These are phyloP conservation scores for Achlya hypogyna DNA, from an alignment of 352 stramenopile species.

Conservation along the genomic window DNA sequence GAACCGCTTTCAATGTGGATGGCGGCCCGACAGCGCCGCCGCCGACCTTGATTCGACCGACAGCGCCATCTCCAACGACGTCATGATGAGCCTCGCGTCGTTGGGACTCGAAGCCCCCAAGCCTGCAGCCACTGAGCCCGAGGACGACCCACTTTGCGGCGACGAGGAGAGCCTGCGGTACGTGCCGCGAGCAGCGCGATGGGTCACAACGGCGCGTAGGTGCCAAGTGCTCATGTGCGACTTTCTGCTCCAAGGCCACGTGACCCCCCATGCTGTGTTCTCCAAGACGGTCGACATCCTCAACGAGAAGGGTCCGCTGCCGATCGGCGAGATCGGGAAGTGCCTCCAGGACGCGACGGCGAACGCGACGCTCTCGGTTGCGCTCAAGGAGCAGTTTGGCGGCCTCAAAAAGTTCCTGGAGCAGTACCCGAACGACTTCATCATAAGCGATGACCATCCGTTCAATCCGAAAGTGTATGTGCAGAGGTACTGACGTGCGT, in stretches of 20 bases:
- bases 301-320: constrained; percentile 26
- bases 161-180: constrained; percentile 6
- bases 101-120: background rate
- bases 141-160: background rate
- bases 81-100: constrained; percentile 6
- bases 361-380: constrained; percentile 25
- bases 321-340: constrained; percentile 37
- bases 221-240: constrained; percentile 31
- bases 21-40: constrained; percentile 26
- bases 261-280: constrained; percentile 28
- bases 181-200: background rate
- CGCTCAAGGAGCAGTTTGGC: constrained; percentile 35
- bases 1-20: constrained; percentile 28
- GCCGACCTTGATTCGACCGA: constrained; percentile 1
- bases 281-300: constrained; percentile 28
- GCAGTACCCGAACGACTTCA: constrained; percentile 32
- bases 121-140: background rate
- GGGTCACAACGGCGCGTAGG: background rate
- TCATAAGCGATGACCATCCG: constrained; percentile 32
- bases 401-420: constrained; percentile 40
- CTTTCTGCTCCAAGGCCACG: constrained; percentile 29
- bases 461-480: constrained; percentile 42
- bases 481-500: constrained; percentile 10
- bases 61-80: background rate
- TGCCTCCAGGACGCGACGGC: constrained; percentile 32